Evolutionary conservation across 192 early-diverging fungal species (phyloP), one percentile per base, ranked within the genome.

Genomic region (Linnemannia exigua): DNA sequence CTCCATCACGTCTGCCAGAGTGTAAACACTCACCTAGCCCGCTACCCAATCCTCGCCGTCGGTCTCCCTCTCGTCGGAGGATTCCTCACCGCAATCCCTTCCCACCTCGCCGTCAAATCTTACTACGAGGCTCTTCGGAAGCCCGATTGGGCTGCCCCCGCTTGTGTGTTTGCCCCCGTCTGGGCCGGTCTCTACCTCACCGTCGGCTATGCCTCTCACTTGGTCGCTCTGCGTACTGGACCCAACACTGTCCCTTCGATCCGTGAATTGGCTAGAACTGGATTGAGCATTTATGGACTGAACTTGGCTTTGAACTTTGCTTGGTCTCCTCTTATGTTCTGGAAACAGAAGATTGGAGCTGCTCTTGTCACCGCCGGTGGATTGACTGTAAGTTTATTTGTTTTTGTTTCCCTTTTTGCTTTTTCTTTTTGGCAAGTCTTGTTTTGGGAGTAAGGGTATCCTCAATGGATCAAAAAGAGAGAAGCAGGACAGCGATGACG

Each of bases 201-300:
- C n/a, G 50, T 86, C 14, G 84, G 84, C 8, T 86, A 86, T 77
- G 84, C 84, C 6, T 86, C 84, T 4, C 84, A 86, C 66, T 52
- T 86, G 58, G 84, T 86, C 9, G 77, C 84, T 16, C 77, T 86
- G 9, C 73, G 77, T 17, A 80, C 84, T 15, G 78, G 84, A 35
- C 84, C 84, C 38, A 80, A 76, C 74, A 80, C 84, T 2, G 2
- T 80, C 16, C 78, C 77, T 11, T 80, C 79, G 33, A 72, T 86
- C 70, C 78, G 84, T 4, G 1, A 44, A 20, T 28, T 80, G 31
- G 84, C 84, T 31, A 74, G 66, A 19, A 80, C 78, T 73, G 84
- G 84, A 50, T 61, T 86, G 69, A 74, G 84, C 2, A 37, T 79
- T 41, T 86, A 86, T 58, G 71, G 74, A 52, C 35, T 69, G 38